These are phyloP conservation scores for Monascus ruber DNA, from an alignment of 2,329 filamentous ascomycete species.

Conservation along the genomic window DNA sequence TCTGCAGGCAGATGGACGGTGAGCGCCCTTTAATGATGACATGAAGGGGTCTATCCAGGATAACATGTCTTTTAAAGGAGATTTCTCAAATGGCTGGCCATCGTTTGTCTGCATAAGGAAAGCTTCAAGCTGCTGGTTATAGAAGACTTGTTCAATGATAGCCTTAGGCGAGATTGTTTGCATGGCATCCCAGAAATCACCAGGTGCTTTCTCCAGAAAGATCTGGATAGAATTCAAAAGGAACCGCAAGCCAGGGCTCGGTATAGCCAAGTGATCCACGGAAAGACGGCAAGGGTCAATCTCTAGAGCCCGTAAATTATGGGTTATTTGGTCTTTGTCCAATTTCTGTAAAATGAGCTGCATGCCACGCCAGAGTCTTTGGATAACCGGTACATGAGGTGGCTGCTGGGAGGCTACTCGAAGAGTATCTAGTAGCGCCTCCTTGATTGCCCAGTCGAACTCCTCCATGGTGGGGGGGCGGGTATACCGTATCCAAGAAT, in stretches of 20 bases:
- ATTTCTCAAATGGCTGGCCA: constrained; percentile 41
- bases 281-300: constrained; percentile 51
- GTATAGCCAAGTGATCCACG: constrained; percentile 55
- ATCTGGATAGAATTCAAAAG: constrained; percentile 59
- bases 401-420: constrained; percentile 48
- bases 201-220: constrained; percentile 63
- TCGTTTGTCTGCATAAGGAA: constrained; percentile 41
- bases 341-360: constrained; percentile 62
- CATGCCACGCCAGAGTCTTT: constrained; percentile 70
- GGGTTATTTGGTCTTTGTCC: constrained; percentile 61
- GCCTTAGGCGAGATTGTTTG: constrained; percentile 67
- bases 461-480: constrained; percentile 56
- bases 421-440: constrained; percentile 58
- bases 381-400: constrained; percentile 43
- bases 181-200: constrained; percentile 81
- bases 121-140: constrained; percentile 55
- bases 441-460: constrained; percentile 79
- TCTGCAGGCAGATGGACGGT: constrained; percentile 68
- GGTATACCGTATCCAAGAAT: constrained; percentile 56
- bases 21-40: constrained; percentile 61
- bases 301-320: constrained; percentile 69
- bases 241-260: constrained; percentile 52
- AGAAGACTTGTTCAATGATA: constrained; percentile 74
- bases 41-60: constrained; percentile 72
- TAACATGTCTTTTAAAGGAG: constrained; percentile 52